Evolutionary conservation across 768 basidiomycete species (phyloP), one percentile per base, ranked within the genome.

Genomic region (Glaciozyma antarctica): DNA sequence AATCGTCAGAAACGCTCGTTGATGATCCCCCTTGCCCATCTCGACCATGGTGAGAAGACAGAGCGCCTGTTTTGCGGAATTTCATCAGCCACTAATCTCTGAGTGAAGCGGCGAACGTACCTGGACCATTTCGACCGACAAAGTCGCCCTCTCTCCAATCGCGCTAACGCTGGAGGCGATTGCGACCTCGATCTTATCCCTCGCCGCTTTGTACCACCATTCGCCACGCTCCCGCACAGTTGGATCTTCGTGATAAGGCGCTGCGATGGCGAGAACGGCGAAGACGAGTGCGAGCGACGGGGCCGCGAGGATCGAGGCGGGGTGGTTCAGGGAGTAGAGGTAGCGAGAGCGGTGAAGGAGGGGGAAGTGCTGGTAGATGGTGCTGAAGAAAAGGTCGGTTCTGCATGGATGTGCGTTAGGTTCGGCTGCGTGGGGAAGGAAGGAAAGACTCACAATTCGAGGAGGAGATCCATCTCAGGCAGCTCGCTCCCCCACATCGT

Each of bases 271-370:
- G 30, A 70, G 69, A 26, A 70, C 58, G 45, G 63, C n/a, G 26
- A 66, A 64, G 51, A 71, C 60, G 53, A 71, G 67, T 28, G 56
- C 53, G 41, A 68, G 62, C 0, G 64, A 64, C 3, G 70, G 70
- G 13, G 66, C 55, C 0, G 64, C 47, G 26, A 62, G 6, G n/a
- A 68, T 59, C 4, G 67, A 61, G 5, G 62, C 41, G 6, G 66
- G 67, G 24, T 68, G 64, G 47, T 61, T 60, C 2, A 66, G 53
- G 1, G 70, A 60, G 63, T 64, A 71, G 24, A 67, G 62, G 63
- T 68, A 71, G 6, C 70, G 70, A 49, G 64, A 62, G 28, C 62
- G 67, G 45, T 71, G 67, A 13, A 71, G 49, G 65, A 71, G 68
- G 4, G 70, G 70, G 15, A 71, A 52, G 45, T 67, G 67, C 5